Conservation (phyloP, 73 alveolate species). For the Durusdinium trenchii region DNA sequence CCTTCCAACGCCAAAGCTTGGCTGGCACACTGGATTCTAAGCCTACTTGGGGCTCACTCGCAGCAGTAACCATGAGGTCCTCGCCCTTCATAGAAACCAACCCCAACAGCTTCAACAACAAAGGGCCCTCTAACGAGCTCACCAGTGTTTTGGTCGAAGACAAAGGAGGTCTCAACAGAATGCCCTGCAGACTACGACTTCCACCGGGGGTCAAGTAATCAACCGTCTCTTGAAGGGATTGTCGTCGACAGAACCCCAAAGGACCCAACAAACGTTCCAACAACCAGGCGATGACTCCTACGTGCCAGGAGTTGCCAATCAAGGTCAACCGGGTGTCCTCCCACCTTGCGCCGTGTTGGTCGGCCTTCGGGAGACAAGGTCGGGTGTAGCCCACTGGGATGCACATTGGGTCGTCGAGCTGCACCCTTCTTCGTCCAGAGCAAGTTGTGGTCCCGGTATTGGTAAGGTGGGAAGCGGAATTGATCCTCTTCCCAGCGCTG, state of each 20-base stretch:
- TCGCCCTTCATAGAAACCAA: constrained; percentile 23
- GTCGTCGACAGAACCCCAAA: no score
- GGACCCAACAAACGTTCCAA: no score
- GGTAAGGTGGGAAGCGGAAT: background rate
- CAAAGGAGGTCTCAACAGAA: background rate
- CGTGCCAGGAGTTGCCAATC: background rate
- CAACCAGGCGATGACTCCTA: background rate
- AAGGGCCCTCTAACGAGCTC: background rate
- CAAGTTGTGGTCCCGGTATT: background rate
- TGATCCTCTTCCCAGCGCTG: background rate
- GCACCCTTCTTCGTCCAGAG: background rate
- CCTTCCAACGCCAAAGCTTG: background rate
- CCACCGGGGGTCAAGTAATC: no score
- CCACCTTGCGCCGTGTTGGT: background rate
- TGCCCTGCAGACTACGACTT: background rate
- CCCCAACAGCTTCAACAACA: background rate
- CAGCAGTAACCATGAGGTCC: background rate
- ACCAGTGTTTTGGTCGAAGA: background rate
- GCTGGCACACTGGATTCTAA: background rate
- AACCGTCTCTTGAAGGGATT: no score
- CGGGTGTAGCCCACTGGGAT: background rate
- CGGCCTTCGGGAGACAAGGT: background rate
- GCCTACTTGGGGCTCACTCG: background rate
- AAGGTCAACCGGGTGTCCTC: background rate
- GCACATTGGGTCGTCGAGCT: background rate